A percentile compares a stretch with the other conserved stretches of the same genome.
phyloP scores from a whole-genome alignment of 257 asterid genomes.

The Solanum phureja region DNA sequence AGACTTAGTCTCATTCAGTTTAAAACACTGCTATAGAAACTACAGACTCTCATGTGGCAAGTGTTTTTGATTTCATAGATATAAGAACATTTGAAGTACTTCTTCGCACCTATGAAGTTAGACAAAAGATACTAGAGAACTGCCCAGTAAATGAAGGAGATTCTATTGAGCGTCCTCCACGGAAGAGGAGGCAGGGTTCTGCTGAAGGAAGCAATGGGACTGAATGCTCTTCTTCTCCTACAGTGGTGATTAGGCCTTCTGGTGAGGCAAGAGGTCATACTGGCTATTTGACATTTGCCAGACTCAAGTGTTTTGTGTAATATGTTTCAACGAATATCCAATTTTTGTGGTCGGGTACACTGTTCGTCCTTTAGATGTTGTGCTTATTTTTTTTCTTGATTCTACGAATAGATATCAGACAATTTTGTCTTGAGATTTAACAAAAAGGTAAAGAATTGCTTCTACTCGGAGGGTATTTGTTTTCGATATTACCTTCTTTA shows the following conservation, averaged over 20 bases:
- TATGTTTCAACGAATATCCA: neutral
- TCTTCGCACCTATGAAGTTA: constrained; percentile 69
- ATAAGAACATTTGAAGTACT: constrained; percentile 85
- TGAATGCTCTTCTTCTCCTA: constrained; percentile 33
- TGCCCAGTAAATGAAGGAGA: constrained; percentile 45
- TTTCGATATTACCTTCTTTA: neutral
- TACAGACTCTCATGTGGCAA: neutral
- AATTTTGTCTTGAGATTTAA: neutral
- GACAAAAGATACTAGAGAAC: constrained; percentile 46
- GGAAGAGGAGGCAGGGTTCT: constrained; percentile 66
- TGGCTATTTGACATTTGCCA: constrained; percentile 89
- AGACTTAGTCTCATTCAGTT: neutral
- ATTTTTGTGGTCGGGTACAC: neutral
- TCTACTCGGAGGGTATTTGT: neutral
- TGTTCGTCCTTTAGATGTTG: neutral
- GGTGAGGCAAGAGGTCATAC: constrained; percentile 90
- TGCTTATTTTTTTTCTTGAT: neutral
- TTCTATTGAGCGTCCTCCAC: constrained; percentile 20
- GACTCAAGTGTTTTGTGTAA: constrained; percentile 46
- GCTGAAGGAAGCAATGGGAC: constrained; percentile 22
- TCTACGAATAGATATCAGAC: neutral
- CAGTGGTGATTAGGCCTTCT: constrained; percentile 47
- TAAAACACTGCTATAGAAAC: neutral
- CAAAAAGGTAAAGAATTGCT: neutral
- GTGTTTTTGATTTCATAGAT: constrained; percentile 32